phyloP scores from a whole-genome alignment of 768 basidiomycete genomes.

The Pisolithus tinctorius region DNA sequence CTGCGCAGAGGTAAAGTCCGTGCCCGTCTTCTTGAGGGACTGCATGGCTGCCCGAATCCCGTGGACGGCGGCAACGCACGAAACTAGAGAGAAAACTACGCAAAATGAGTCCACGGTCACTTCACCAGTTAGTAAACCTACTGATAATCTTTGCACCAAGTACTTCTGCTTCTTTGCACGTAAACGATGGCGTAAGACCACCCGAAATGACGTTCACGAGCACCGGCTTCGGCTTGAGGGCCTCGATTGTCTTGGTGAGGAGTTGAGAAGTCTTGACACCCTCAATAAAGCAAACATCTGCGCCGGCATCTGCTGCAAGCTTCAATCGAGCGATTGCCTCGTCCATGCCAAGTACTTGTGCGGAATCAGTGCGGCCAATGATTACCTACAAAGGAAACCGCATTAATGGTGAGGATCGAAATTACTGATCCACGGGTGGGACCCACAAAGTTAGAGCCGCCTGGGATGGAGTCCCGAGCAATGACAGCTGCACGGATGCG shows the following conservation, averaged over 20 bases:
- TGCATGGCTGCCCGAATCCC: constrained; percentile 75
- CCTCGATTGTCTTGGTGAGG: constrained; percentile 55
- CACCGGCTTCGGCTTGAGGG: constrained; percentile 67
- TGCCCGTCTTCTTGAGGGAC: constrained; percentile 70
- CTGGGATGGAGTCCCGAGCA: constrained; percentile 70
- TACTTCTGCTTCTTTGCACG: constrained; percentile 57
- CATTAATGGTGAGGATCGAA: not conserved
- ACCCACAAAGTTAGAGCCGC: constrained; percentile 65
- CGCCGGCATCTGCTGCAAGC: constrained; percentile 66
- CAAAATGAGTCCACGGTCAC: not conserved
- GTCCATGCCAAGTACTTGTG: constrained; percentile 74
- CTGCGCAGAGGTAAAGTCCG: constrained; percentile 52
- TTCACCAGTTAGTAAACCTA: constrained; percentile 27
- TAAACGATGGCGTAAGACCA: constrained; percentile 71
- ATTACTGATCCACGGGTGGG: not conserved
- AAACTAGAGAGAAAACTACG: constrained; percentile 69
- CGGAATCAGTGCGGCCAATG: constrained; percentile 72
- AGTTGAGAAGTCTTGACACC: constrained; percentile 66
- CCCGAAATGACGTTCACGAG: constrained; percentile 79
- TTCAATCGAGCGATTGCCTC: constrained; percentile 61
- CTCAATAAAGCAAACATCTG: constrained; percentile 79
- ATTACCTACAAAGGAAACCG: constrained; percentile 40
- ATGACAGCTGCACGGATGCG: constrained; percentile 73
- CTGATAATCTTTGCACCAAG: constrained; percentile 76
- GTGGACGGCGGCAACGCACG: constrained; percentile 71